Conservation (phyloP, 345 rosid species). For the Acer campestre region DNA sequence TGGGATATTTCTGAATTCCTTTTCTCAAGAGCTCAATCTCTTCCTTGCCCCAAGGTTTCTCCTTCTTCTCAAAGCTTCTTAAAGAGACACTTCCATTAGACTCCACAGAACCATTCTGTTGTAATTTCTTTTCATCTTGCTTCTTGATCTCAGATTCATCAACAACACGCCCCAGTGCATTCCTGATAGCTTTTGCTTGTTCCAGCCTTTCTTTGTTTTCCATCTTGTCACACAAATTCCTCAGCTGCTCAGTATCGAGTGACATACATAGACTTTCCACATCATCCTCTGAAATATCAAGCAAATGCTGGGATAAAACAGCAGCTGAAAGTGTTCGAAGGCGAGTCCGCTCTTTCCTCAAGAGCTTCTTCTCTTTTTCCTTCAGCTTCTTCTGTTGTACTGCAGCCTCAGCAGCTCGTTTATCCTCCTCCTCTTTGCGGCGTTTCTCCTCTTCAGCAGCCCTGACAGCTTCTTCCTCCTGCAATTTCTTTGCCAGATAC, state of each 20-base stretch:
- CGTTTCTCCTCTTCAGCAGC: constrained; percentile 83
- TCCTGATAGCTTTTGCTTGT: constrained; percentile 60
- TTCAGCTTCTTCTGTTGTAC: constrained; percentile 76
- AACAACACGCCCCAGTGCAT: constrained; percentile 43
- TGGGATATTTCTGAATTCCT: constrained; percentile 85
- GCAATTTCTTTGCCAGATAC: constrained; percentile 77
- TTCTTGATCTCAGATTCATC: constrained; percentile 41
- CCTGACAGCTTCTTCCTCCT: constrained; percentile 84
- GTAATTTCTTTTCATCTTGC: constrained; percentile 39
- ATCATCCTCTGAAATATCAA: constrained; percentile 63
- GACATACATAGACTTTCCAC: constrained; percentile 86
- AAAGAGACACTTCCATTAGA: constrained; percentile 44
- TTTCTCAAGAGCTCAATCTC: constrained; percentile 93
- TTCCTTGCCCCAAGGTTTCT: constrained; percentile 84
- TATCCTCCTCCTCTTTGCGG: constrained; percentile 78
- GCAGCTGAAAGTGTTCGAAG: constrained; percentile 80
- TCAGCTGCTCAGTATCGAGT: constrained; percentile 63
- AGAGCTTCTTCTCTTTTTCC: constrained; percentile 94
- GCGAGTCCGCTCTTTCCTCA: constrained; percentile 85
- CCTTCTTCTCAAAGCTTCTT: constrained; percentile 58
- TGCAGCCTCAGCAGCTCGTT: constrained; percentile 80
- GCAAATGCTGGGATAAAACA: constrained; percentile 53
- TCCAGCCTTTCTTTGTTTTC: constrained; percentile 62
- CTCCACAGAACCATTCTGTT: constrained; percentile 56
- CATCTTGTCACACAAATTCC: constrained; percentile 73